Evolutionary conservation across 2,329 filamentous ascomycete species (phyloP).

Genomic region (Remersonia thermophila): DNA sequence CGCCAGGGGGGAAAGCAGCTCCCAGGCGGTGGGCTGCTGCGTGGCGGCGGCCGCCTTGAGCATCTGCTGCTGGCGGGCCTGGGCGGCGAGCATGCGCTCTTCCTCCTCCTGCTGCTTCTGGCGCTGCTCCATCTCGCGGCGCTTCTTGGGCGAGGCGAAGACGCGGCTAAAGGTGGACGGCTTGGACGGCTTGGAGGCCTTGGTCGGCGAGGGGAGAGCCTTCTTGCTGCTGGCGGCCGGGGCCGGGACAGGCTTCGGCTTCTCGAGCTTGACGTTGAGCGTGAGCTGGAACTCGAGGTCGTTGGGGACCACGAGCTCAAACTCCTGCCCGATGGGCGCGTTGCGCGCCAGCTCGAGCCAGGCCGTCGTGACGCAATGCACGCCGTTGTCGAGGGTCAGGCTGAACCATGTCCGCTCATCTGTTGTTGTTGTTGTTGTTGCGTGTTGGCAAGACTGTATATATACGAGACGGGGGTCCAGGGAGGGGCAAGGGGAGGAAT

Average conservation of each 20-base stretch:
- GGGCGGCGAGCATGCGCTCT: slow-evolving; percentile 53
- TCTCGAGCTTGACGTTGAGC: slow-evolving; percentile 85
- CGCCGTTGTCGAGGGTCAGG: slow-evolving; percentile 91
- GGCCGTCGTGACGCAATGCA: slow-evolving; percentile 93
- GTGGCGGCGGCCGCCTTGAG: slow-evolving; percentile 17
- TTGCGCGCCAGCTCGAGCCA: slow-evolving; percentile 88
- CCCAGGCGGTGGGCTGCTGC: slow-evolving; percentile 67
- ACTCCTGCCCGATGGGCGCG: slow-evolving; percentile 93
- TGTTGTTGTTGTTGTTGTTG: neutral
- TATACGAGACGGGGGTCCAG: too few species aligned
- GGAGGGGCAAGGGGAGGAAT: too few species aligned
- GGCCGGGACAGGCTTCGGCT: slow-evolving; percentile 41
- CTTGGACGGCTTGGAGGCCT: slow-evolving; percentile 53
- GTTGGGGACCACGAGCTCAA: slow-evolving; percentile 91
- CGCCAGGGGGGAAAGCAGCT: slow-evolving; percentile 74
- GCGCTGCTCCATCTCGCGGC: slow-evolving; percentile 80
- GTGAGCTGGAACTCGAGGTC: slow-evolving; percentile 99
- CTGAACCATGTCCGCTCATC: slow-evolving; percentile 90
- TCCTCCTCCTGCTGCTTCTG: slow-evolving; percentile 76
- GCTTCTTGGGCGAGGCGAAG: slow-evolving; percentile 90
- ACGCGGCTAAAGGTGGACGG: slow-evolving; percentile 83
- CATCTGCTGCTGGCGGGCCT: slow-evolving; percentile 48
- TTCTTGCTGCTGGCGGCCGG: slow-evolving; percentile 22
- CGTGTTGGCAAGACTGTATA: too few species aligned
- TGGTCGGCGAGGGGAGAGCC: slow-evolving; percentile 45